Percentiles rank a stretch among this genome's conserved stretches.
Evolutionary conservation across 345 rosid species (phyloP).

Genomic region (Kandelia obovata): DNA sequence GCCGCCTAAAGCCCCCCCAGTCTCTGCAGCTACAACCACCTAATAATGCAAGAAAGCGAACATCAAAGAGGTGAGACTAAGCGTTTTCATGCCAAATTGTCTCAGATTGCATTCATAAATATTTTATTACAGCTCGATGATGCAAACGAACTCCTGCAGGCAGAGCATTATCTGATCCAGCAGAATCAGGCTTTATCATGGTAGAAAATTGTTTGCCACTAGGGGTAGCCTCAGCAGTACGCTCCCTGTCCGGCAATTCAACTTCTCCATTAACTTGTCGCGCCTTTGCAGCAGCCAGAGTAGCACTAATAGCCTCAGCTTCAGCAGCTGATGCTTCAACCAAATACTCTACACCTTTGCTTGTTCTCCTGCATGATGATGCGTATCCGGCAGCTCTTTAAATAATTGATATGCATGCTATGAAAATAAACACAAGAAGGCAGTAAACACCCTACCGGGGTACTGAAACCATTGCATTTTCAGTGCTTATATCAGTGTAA

Average conservation of each 20-base stretch:
- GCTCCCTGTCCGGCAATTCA: slow-evolving; percentile 82
- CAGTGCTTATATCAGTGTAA: slow-evolving; percentile 89
- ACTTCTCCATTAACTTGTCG: slow-evolving; percentile 88
- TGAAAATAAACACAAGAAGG: slow-evolving; percentile 2
- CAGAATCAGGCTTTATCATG: slow-evolving; percentile 68
- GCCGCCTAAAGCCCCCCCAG: slow-evolving; percentile 97
- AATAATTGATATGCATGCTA: slow-evolving; percentile 10
- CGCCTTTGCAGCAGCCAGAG: slow-evolving; percentile 98
- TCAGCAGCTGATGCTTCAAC: slow-evolving; percentile 99
- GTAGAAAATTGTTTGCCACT: slow-evolving; percentile 75
- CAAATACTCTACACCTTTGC: slow-evolving; percentile 90
- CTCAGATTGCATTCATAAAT: slow-evolving; percentile 6
- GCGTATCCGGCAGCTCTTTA: slow-evolving; percentile 17
- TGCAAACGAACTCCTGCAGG: slow-evolving; percentile 90
- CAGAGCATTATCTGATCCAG: slow-evolving; percentile 48
- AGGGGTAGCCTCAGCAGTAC: slow-evolving; percentile 91
- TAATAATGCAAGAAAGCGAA: slow-evolving; percentile 27
- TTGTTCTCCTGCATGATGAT: slow-evolving; percentile 59
- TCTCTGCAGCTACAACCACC: slow-evolving; percentile 98
- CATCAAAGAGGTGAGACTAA: slow-evolving; percentile 10
- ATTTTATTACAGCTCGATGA: slow-evolving; percentile 82
- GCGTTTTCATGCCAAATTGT: slow-evolving; percentile 10
- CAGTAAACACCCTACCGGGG: slow-evolving; percentile 47
- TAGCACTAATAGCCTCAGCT: slow-evolving; percentile 97
- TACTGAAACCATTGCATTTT: slow-evolving; percentile 82